A percentile compares a stretch with the other conserved stretches of the same genome.
phyloP scores from a whole-genome alignment of 192 early-diverging fungal genomes.

The Kickxella alabastrina region DNA sequence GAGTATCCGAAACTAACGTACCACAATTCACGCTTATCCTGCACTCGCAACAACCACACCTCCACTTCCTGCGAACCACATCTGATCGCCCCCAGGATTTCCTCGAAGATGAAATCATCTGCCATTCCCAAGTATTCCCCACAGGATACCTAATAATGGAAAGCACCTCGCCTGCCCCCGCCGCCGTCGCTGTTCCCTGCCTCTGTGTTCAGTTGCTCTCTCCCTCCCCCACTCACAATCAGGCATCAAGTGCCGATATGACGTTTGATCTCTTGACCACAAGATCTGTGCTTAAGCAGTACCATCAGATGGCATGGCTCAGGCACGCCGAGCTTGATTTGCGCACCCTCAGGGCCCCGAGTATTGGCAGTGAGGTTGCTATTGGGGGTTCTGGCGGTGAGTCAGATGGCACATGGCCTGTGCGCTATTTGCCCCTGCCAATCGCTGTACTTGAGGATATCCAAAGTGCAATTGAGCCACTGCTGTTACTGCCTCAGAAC shows the following conservation, averaged over 20 bases:
- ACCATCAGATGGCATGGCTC: conserved; percentile 40
- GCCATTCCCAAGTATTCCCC: too few species aligned
- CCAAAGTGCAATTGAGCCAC: conserved; percentile 9
- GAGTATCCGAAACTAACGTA: background rate
- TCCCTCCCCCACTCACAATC: too few species aligned
- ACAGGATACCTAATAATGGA: conserved; percentile 38
- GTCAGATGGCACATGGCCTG: conserved; percentile 13
- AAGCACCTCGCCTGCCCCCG: too few species aligned
- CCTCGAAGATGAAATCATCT: background rate
- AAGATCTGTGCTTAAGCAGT: conserved; percentile 34
- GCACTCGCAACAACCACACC: conserved; percentile 32
- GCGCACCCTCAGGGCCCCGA: background rate
- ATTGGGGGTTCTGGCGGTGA: background rate
- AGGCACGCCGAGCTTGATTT: conserved; percentile 27
- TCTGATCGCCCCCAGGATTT: background rate
- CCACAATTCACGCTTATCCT: conserved; percentile 43
- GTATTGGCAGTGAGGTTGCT: background rate
- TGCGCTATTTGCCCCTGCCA: conserved; percentile 29
- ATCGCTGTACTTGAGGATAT: conserved; percentile 30
- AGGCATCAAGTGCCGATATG: too few species aligned
- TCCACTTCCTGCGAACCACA: too few species aligned
- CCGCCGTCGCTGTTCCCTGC: too few species aligned
- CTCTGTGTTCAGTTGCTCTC: conserved; percentile 45
- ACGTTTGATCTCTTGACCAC: conserved; percentile 15
- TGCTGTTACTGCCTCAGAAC: background rate